These are phyloP conservation scores for Tolypocladium album DNA, from an alignment of 2,329 filamentous ascomycete genomes.

Conservation along the genomic window DNA sequence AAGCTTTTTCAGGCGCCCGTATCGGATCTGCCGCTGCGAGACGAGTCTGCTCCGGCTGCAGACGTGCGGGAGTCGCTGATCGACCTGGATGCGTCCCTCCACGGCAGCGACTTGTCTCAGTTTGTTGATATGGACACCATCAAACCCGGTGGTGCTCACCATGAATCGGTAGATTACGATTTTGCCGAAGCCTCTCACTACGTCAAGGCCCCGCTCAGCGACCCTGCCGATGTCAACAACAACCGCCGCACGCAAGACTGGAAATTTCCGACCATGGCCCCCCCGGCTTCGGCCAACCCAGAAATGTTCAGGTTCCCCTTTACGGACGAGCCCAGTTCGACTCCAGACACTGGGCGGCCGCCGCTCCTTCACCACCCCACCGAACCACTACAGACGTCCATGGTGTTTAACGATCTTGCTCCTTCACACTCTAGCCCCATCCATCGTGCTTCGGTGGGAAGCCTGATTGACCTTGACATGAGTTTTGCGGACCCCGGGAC, in stretches of 20 bases:
- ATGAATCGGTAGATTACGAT: slow-evolving; percentile 37
- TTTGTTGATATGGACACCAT: slow-evolving; percentile 54
- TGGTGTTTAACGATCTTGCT: slow-evolving; percentile 30
- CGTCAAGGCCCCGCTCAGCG: slow-evolving; percentile 42
- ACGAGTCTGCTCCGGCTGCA: slow-evolving; percentile 38
- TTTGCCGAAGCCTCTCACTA: slow-evolving; percentile 29
- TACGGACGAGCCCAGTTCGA: slow-evolving; percentile 18
- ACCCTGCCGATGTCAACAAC: slow-evolving; percentile 43
- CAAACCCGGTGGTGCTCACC: slow-evolving; percentile 33
- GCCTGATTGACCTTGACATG: slow-evolving; percentile 45
- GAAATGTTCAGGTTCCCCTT: slow-evolving; percentile 42
- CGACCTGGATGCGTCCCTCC: slow-evolving; percentile 50
- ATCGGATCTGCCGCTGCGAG: slow-evolving; percentile 49
- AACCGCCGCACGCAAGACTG: slow-evolving; percentile 44
- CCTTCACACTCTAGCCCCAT: slow-evolving; percentile 19
- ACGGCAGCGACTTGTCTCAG: slow-evolving; percentile 42
- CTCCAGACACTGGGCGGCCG: slow-evolving; percentile 26
- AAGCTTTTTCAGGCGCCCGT: slow-evolving; percentile 26
- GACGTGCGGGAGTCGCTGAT: slow-evolving; percentile 53
- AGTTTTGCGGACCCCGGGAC: slow-evolving; percentile 39
- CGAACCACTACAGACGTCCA: slow-evolving; percentile 34
- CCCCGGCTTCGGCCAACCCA: slow-evolving; percentile 40
- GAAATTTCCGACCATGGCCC: slow-evolving; percentile 45
- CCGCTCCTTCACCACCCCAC: slow-evolving; percentile 38
- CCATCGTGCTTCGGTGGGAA: slow-evolving; percentile 31